A percentile compares a stretch with the other conserved stretches of the same genome.
These are phyloP conservation scores for Aureobasidium namibiae DNA, from an alignment of 2,329 filamentous ascomycete species.

Conservation along the genomic window DNA sequence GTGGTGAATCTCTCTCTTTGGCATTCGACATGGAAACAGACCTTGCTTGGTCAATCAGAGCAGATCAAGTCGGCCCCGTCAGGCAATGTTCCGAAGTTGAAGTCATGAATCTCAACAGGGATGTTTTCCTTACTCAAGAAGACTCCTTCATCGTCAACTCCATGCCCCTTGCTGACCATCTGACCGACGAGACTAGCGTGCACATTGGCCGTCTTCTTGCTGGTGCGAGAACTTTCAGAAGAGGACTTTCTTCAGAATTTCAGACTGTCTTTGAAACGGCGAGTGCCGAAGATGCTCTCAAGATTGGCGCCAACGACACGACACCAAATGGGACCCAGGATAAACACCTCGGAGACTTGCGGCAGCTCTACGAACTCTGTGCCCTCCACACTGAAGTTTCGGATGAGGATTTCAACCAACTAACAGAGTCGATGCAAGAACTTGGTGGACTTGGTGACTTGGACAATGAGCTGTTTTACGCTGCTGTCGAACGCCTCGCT, in stretches of 20 bases:
- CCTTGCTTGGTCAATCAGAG: slow-evolving; percentile 75
- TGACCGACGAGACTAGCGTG: slow-evolving; percentile 13
- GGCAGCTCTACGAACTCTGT: slow-evolving; percentile 68
- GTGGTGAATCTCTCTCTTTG: slow-evolving; percentile 73
- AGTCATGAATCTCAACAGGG: slow-evolving; percentile 60
- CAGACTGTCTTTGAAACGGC: slow-evolving; percentile 40
- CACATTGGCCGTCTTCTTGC: slow-evolving; percentile 16
- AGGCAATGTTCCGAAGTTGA: slow-evolving; percentile 74
- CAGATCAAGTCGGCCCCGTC: slow-evolving; percentile 72
- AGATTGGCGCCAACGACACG: slow-evolving; percentile 4
- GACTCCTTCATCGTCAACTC: slow-evolving; percentile 19
- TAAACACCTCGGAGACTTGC: slow-evolving; percentile 21
- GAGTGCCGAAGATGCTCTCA: slow-evolving; percentile 8
- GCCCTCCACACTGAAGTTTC: slow-evolving; percentile 71
- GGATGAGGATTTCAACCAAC: slow-evolving; percentile 67
- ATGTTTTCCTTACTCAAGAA: slow-evolving; percentile 29
- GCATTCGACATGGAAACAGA: slow-evolving; percentile 62
- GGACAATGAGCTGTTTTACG: slow-evolving; percentile 44
- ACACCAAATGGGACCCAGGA: slow-evolving; percentile 11
- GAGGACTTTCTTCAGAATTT: slow-evolving; percentile 18
- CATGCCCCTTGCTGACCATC: slow-evolving; percentile 16
- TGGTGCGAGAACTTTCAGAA: slow-evolving; percentile 19
- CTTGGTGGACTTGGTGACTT: slow-evolving; percentile 46
- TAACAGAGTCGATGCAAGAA: slow-evolving; percentile 63
- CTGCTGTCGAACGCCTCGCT: slow-evolving; percentile 41